Percentiles rank a stretch among this genome's conserved stretches.
Conservation (phyloP, 2,329 filamentous ascomycete genomes). For the Chaetomiaceae sp. region DNA sequence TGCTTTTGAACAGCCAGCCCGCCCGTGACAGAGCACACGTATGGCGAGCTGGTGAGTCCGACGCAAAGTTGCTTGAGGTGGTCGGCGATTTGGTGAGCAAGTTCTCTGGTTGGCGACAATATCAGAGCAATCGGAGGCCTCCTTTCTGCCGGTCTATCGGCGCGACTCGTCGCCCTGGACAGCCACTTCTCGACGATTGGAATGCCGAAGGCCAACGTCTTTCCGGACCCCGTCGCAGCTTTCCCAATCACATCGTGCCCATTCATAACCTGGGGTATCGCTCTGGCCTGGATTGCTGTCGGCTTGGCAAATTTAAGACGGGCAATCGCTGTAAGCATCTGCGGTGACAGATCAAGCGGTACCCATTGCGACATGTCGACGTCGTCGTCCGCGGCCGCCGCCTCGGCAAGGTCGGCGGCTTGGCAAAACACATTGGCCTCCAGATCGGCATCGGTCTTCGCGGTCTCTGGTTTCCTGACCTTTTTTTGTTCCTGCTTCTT, state of each 20-base stretch:
- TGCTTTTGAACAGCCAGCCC: conserved; percentile 94
- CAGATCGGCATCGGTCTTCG: conserved; percentile 34
- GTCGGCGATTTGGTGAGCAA: conserved; percentile 83
- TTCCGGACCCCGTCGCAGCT: conserved; percentile 91
- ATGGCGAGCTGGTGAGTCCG: conserved; percentile 53
- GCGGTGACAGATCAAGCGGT: conserved; percentile 63
- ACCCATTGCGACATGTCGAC: conserved; percentile 77
- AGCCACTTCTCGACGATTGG: conserved; percentile 86
- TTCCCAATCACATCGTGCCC: conserved; percentile 94
- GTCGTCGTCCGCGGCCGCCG: conserved; percentile 46
- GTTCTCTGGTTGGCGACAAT: conserved; percentile 83
- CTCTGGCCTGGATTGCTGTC: conserved; percentile 70
- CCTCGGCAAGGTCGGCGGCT: conserved; percentile 46
- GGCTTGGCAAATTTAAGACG: conserved; percentile 75
- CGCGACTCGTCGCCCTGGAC: conserved; percentile 24
- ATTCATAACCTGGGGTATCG: conserved; percentile 75
- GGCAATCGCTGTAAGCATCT: conserved; percentile 66
- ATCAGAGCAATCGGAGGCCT: conserved; percentile 66
- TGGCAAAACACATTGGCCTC: conserved; percentile 48
- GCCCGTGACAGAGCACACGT: conserved; percentile 84
- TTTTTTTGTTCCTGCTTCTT: conserved; percentile 24
- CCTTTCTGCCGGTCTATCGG: conserved; percentile 31
- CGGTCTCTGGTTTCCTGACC: conserved; percentile 30
- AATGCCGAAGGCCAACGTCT: conserved; percentile 90
- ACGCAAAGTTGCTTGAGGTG: conserved; percentile 73